A percentile compares a stretch with the other conserved stretches of the same genome.
Conservation (phyloP, 2,329 filamentous ascomycete genomes). For the Claviceps sp. region DNA sequence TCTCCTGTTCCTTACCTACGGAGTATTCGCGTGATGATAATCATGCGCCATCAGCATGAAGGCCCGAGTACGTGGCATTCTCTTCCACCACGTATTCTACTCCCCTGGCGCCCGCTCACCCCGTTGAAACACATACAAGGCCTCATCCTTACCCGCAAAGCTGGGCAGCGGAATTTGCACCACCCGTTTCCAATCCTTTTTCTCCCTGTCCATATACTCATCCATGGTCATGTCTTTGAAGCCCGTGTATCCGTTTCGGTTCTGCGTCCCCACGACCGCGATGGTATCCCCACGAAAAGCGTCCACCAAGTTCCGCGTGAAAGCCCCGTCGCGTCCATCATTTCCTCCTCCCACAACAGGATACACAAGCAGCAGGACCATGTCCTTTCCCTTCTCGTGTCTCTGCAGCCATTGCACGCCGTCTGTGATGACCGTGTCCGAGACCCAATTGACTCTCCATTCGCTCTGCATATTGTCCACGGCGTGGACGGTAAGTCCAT, state of each 20-base stretch:
- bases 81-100: too few relatives aligned
- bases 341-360: conserved; percentile 52
- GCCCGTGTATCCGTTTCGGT: conserved; percentile 59
- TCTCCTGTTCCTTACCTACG: too few relatives aligned
- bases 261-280: conserved; percentile 63
- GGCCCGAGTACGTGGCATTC: too few relatives aligned
- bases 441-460: conserved; percentile 57
- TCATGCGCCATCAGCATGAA: too few relatives aligned
- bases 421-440: conserved; percentile 50
- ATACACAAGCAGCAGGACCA: conserved; percentile 58
- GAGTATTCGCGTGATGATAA: too few relatives aligned
- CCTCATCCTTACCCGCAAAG: conserved; percentile 68
- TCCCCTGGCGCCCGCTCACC: conserved; percentile 23
- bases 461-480: conserved; percentile 56
- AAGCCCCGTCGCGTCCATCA: conserved; percentile 46
- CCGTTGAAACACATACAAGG: conserved; percentile 51
- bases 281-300: conserved; percentile 51
- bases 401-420: conserved; percentile 44
- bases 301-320: conserved; percentile 48
- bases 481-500: conserved; percentile 40
- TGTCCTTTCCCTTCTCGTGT: conserved; percentile 35
- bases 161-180: conserved; percentile 56
- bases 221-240: conserved; percentile 52
- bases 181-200: conserved; percentile 43
- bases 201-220: conserved; percentile 49